Conservation (phyloP, 305 asterid genomes). For the Solanum chacoense region DNA sequence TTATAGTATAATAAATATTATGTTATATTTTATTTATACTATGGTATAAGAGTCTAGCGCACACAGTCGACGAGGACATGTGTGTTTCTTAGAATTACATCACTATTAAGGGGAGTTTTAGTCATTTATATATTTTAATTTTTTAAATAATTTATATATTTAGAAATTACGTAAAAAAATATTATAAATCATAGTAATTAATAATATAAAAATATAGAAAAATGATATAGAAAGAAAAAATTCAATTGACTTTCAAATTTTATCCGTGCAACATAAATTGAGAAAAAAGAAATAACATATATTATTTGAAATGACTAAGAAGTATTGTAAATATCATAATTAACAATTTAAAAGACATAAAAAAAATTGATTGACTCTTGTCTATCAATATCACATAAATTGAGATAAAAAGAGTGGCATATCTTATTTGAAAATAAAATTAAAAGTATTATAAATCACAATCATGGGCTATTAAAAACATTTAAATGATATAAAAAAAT, state of each 20-base stretch:
- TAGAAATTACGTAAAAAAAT: too few species aligned
- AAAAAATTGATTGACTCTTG: not conserved
- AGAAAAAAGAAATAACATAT: not conserved
- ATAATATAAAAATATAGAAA: too few species aligned
- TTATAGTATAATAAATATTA: too few species aligned
- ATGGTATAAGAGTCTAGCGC: not conserved
- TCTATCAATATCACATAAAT: not conserved
- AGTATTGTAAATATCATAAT: not conserved
- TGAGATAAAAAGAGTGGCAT: not conserved
- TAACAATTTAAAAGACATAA: not conserved
- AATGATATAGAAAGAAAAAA: too few species aligned
- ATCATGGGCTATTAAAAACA: not conserved
- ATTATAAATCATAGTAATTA: too few species aligned
- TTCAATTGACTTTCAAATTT: not conserved
- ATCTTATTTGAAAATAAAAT: not conserved
- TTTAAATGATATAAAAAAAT: not conserved
- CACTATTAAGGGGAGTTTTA: not conserved
- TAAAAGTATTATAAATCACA: too few species aligned
- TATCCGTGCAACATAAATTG: not conserved
- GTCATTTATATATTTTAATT: too few species aligned
- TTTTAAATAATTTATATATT: too few species aligned
- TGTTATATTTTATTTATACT: too few species aligned
- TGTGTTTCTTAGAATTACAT: not conserved
- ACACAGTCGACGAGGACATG: not conserved
- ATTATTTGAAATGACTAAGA: not conserved